Percentiles rank a stretch among this genome's conserved stretches.
phyloP scores from a whole-genome alignment of 495 filamentous ascomycete genomes.

The Lichenothelia convexa region DNA sequence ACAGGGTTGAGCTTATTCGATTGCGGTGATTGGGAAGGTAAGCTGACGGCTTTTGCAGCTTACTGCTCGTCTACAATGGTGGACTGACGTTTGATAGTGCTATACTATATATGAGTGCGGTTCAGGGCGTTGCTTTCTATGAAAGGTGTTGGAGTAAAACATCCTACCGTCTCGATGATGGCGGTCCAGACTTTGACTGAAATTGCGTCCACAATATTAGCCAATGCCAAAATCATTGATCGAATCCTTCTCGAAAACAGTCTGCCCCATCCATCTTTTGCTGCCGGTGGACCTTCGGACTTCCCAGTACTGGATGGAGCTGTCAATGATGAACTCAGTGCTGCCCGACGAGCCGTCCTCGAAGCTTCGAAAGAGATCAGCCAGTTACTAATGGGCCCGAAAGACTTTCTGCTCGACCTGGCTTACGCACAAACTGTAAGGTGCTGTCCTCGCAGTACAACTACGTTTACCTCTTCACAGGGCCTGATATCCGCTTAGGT shows the following conservation, averaged over 20 bases:
- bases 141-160: too few species aligned
- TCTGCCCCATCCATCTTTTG: conserved; percentile 5
- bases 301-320: neutral
- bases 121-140: too few species aligned
- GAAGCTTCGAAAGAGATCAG: neutral
- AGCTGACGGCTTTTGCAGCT: too few species aligned
- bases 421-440: neutral
- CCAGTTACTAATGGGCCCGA: neutral
- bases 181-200: too few species aligned
- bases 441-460: conserved; percentile 1
- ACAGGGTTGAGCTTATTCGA: too few species aligned
- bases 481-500: too few species aligned
- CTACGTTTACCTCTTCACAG: too few species aligned
- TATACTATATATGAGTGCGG: too few species aligned
- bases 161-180: too few species aligned
- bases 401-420: neutral
- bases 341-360: neutral
- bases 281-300: conserved; percentile 3
- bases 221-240: conserved; percentile 3
- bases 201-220: neutral
- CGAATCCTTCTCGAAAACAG: conserved; percentile 2
- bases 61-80: too few species aligned
- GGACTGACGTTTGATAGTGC: too few species aligned
- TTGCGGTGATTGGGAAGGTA: too few species aligned
- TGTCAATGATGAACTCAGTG: neutral